These are phyloP conservation scores for Taxillus chinensis DNA, from an alignment of 164 flowering plant genomes.

Conservation along the genomic window DNA sequence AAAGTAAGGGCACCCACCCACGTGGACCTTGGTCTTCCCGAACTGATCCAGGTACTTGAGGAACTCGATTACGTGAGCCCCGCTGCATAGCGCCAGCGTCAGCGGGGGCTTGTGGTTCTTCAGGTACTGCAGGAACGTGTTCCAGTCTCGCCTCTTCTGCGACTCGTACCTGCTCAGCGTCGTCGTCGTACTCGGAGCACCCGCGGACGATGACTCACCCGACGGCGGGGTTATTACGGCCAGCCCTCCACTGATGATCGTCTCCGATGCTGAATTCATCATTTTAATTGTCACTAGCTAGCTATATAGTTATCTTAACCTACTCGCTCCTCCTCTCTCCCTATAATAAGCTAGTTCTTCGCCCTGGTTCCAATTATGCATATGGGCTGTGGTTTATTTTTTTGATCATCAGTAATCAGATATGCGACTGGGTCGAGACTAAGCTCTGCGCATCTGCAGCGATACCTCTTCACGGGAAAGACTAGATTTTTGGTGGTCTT, in stretches of 20 bases:
- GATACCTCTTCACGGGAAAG: no score
- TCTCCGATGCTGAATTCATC: background rate
- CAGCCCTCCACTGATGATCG: slow-evolving; percentile 1
- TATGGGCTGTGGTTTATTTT: no score
- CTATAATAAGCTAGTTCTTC: no score
- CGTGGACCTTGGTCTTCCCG: slow-evolving; percentile 68
- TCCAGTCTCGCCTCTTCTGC: slow-evolving; percentile 71
- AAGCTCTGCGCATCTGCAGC: no score
- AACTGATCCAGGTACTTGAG: slow-evolving; percentile 62
- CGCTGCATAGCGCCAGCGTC: slow-evolving; percentile 51
- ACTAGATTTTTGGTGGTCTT: no score
- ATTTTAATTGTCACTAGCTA: background rate
- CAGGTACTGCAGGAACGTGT: slow-evolving; percentile 60
- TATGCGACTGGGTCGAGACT: no score
- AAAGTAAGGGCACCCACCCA: slow-evolving; percentile 43
- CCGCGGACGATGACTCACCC: slow-evolving; percentile 3
- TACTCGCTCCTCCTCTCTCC: no score
- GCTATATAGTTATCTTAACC: background rate
- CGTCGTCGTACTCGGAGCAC: slow-evolving; percentile 2
- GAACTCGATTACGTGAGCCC: slow-evolving; percentile 68
- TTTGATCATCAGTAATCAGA: no score
- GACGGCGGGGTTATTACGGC: no score
- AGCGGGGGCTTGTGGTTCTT: slow-evolving; percentile 67
- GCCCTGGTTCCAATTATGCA: no score
- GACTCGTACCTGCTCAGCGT: slow-evolving; percentile 61